Evolutionary conservation across 257 asterid species (phyloP).

Genomic region (Fraxinus cuspidata): DNA sequence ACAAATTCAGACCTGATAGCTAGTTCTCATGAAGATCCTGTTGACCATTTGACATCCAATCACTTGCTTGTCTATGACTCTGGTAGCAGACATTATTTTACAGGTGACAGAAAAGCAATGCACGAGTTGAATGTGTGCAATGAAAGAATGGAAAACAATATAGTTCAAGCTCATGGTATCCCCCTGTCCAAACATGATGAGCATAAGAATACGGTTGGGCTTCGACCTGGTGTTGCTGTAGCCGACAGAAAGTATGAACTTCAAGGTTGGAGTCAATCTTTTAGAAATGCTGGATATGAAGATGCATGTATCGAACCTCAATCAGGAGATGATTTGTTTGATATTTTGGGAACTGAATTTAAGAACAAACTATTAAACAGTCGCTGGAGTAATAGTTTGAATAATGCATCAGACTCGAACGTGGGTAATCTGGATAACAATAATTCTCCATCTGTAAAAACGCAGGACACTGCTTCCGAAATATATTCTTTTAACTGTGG

Average conservation of each 20-base stretch:
- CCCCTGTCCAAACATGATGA: constrained; percentile 28
- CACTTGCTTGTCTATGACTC: constrained; percentile 29
- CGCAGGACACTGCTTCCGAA: constrained; percentile 37
- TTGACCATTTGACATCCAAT: constrained; percentile 29
- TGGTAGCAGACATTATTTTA: constrained; percentile 23
- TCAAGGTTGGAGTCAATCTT: constrained; percentile 26
- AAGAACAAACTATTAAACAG: constrained; percentile 37
- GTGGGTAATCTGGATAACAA: constrained; percentile 28
- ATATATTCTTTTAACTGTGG: constrained; percentile 35
- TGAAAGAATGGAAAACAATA: constrained; percentile 31
- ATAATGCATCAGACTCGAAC: constrained; percentile 26
- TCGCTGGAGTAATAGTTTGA: constrained; percentile 36
- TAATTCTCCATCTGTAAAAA: constrained; percentile 23
- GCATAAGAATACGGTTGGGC: constrained; percentile 29
- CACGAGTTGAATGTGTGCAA: constrained; percentile 26
- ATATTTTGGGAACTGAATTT: constrained; percentile 59
- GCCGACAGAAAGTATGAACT: constrained; percentile 34
- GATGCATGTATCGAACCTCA: constrained; percentile 35
- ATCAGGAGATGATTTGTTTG: constrained; percentile 65
- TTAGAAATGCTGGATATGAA: constrained; percentile 24
- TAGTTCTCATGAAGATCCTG: constrained; percentile 26
- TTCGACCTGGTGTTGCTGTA: constrained; percentile 31
- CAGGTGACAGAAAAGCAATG: constrained; percentile 27
- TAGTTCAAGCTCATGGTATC: constrained; percentile 33
- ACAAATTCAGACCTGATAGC: constrained; percentile 28